Percentiles rank a stretch among this genome's conserved stretches.
Conservation (phyloP, 2,329 filamentous ascomycete genomes). For the Stachybotrys echinatus region DNA sequence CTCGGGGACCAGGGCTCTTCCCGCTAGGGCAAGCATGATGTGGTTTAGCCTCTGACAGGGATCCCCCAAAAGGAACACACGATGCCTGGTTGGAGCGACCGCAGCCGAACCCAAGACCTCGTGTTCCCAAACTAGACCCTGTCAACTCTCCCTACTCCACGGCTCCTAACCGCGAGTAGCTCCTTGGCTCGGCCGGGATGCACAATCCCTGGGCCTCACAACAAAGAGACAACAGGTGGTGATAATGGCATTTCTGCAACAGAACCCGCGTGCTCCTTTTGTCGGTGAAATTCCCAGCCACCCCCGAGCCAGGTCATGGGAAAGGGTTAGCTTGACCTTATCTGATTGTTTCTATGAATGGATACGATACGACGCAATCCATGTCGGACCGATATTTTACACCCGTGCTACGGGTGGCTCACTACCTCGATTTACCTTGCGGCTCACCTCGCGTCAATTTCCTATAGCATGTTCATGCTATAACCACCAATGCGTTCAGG, state of each 20-base stretch:
- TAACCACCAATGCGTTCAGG: not conserved
- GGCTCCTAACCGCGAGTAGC: not conserved
- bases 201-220: not conserved
- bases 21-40: not conserved
- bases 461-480: not conserved
- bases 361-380: not conserved
- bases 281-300: not conserved
- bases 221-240: not conserved
- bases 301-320: not conserved
- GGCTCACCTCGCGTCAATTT: too few relatives aligned
- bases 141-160: not conserved
- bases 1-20: not conserved
- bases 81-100: not conserved
- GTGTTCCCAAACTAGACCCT: not conserved
- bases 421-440: too few relatives aligned
- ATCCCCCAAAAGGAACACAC: not conserved
- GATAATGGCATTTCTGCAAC: not conserved
- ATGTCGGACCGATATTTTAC: too few relatives aligned
- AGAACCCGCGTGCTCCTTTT: not conserved
- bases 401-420: too few relatives aligned
- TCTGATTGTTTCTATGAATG: not conserved
- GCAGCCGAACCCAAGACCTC: not conserved
- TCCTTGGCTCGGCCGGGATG: not conserved
- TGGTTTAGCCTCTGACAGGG: not conserved
- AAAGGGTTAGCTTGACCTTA: not conserved